A percentile compares a stretch with the other conserved stretches of the same genome.
These are phyloP conservation scores for Coprinellus aureogranulatus DNA, from an alignment of 768 basidiomycete species.

Conservation along the genomic window DNA sequence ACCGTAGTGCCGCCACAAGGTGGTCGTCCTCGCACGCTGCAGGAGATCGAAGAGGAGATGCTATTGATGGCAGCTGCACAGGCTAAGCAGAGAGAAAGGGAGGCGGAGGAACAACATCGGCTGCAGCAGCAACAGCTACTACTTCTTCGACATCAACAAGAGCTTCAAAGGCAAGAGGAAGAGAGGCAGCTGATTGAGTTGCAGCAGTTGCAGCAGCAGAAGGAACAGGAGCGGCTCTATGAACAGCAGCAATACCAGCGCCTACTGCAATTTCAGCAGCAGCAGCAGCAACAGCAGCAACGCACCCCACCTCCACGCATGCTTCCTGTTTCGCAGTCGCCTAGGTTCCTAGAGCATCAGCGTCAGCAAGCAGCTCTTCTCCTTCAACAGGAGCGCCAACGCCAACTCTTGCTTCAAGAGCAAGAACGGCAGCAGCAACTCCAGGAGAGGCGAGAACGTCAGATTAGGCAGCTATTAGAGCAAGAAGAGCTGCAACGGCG, in stretches of 20 bases:
- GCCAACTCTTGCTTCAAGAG: constrained; percentile 11
- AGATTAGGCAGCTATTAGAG: constrained; percentile 12
- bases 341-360: constrained; percentile 75
- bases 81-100: constrained; percentile 13
- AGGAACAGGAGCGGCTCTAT: constrained; percentile 32
- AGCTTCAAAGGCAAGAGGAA: constrained; percentile 26
- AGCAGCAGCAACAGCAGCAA: constrained; percentile 45
- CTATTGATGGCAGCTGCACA: constrained; percentile 52
- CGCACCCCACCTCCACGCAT: constrained; percentile 72
- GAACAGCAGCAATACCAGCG: constrained; percentile 46
- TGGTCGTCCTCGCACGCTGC: constrained; percentile 55
- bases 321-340: constrained; percentile 72
- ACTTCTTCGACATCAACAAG: constrained; percentile 12
- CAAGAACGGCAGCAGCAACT: constrained; percentile 8
- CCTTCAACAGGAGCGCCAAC: constrained; percentile 19
- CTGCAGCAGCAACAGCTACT: constrained; percentile 9
- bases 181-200: constrained; percentile 21
- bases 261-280: constrained; percentile 51
- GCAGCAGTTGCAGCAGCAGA: constrained; percentile 38
- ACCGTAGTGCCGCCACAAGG: constrained; percentile 22
- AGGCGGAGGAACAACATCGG: constrained; percentile 7
- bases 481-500: constrained; percentile 10
- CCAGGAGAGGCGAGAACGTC: constrained; percentile 7
- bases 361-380: constrained; percentile 56
- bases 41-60: constrained; percentile 87